phyloP scores from a whole-genome alignment of 768 basidiomycete species.

The Rhodosporidiobolus sp. region DNA sequence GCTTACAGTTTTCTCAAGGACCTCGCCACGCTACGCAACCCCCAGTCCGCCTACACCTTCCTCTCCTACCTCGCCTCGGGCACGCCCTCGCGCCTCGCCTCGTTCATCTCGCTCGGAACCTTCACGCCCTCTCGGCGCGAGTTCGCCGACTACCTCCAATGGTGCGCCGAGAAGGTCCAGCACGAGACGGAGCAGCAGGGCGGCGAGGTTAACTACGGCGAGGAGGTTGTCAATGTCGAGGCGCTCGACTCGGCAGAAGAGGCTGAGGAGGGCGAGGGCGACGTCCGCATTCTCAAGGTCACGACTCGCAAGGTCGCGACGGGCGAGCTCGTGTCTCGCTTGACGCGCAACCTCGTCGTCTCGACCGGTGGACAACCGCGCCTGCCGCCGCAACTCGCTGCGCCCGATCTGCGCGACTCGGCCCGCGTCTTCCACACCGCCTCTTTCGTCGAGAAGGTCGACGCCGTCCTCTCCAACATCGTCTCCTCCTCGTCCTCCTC shows the following conservation, averaged over 20 bases:
- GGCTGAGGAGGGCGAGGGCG: background rate
- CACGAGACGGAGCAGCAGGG: conserved; percentile 47
- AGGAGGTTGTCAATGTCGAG: conserved; percentile 52
- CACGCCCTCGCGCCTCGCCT: conserved; percentile 53
- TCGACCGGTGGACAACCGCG: conserved; percentile 56
- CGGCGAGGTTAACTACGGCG: conserved; percentile 54
- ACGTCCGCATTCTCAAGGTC: conserved; percentile 20
- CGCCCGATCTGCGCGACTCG: conserved; percentile 55
- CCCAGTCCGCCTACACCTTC: conserved; percentile 55
- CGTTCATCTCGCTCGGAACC: conserved; percentile 59
- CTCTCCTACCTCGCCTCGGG: conserved; percentile 56
- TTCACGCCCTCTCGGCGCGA: conserved; percentile 58
- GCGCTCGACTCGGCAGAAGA: conserved; percentile 47
- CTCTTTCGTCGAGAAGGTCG: background rate
- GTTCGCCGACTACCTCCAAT: conserved; percentile 56
- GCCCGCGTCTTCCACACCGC: conserved; percentile 48
- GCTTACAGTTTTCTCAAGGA: conserved; percentile 50
- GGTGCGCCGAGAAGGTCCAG: conserved; percentile 56
- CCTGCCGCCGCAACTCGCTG: conserved; percentile 52
- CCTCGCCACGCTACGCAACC: conserved; percentile 57
- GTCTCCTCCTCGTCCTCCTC: conserved; percentile 53
- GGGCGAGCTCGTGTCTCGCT: conserved; percentile 1
- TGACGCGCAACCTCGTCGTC: conserved; percentile 55
- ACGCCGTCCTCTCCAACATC: conserved; percentile 51
- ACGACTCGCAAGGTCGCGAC: conserved; percentile 6